Conservation (phyloP, 495 filamentous ascomycete genomes). For the Daldinia caldariorum region DNA sequence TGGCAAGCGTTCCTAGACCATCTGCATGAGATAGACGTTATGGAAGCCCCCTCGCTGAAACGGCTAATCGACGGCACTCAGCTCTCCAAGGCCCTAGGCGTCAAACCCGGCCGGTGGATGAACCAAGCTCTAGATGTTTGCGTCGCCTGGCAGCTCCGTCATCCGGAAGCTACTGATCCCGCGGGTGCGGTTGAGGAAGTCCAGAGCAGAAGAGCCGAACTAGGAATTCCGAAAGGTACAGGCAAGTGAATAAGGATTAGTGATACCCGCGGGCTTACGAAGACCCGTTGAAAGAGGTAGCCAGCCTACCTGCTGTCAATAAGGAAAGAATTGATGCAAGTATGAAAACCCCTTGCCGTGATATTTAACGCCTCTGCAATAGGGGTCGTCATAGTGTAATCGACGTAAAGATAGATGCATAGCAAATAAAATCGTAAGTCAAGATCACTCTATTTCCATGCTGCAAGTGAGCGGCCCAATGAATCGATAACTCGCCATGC, state of each 20-base stretch:
- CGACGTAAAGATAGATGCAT: too few species aligned
- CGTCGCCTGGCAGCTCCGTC: slow-evolving; percentile 84
- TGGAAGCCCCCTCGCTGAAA: slow-evolving; percentile 63
- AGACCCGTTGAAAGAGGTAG: too few species aligned
- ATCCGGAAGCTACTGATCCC: slow-evolving; percentile 72
- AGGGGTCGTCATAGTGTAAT: neutral
- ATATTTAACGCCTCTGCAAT: neutral
- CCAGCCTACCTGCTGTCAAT: neutral
- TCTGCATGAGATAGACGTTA: slow-evolving; percentile 60
- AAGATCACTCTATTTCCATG: too few species aligned
- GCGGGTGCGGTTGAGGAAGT: slow-evolving; percentile 73
- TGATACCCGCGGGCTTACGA: slow-evolving; percentile 31
- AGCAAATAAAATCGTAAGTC: too few species aligned
- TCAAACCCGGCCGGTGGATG: slow-evolving; percentile 81
- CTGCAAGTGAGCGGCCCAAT: too few species aligned
- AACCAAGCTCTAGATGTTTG: slow-evolving; percentile 73
- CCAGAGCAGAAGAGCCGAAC: slow-evolving; percentile 60
- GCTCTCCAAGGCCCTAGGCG: slow-evolving; percentile 67
- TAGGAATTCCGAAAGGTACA: slow-evolving; percentile 56
- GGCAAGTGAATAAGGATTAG: neutral
- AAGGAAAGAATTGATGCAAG: neutral
- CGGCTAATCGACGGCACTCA: slow-evolving; percentile 72
- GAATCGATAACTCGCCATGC: too few species aligned
- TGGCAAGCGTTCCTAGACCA: slow-evolving; percentile 68
- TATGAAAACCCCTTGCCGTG: neutral